These are phyloP conservation scores for Sedum album DNA, from an alignment of 164 flowering plant species.

Conservation along the genomic window DNA sequence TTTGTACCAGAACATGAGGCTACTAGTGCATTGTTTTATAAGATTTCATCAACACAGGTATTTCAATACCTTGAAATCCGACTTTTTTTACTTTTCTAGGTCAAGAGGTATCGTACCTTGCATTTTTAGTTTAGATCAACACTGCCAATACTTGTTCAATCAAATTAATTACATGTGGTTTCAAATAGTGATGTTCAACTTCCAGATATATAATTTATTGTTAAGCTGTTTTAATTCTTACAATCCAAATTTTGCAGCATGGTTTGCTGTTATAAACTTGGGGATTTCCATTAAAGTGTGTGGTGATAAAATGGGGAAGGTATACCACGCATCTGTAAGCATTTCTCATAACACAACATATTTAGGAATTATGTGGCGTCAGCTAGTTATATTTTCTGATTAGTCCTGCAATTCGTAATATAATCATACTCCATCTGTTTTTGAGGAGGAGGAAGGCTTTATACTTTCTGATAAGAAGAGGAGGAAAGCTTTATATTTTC, in stretches of 20 bases:
- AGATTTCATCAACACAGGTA: slow-evolving; percentile 95
- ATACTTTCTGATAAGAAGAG: no score
- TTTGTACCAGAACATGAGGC: slow-evolving; percentile 78
- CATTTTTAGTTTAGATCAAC: not conserved
- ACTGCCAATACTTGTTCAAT: not conserved
- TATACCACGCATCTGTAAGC: slow-evolving; percentile 84
- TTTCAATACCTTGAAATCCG: not conserved
- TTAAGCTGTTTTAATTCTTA: not conserved
- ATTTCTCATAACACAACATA: not conserved
- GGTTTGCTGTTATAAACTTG: slow-evolving; percentile 84
- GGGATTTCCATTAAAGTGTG: slow-evolving; percentile 94
- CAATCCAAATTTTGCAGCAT: slow-evolving; percentile 44
- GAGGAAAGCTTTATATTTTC: no score
- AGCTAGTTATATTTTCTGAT: not conserved
- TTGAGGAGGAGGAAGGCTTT: no score
- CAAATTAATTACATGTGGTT: not conserved
- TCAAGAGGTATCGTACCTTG: not conserved
- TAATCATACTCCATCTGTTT: no score
- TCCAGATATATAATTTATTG: no score
- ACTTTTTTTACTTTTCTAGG: not conserved
- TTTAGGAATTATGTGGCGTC: not conserved
- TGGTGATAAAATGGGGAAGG: slow-evolving; percentile 67
- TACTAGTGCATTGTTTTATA: slow-evolving; percentile 81
- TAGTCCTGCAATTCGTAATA: not conserved
- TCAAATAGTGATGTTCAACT: not conserved